Base-by-base conservation (phyloP, 129 eudicot species). In the Lonicera japonica region DNA sequence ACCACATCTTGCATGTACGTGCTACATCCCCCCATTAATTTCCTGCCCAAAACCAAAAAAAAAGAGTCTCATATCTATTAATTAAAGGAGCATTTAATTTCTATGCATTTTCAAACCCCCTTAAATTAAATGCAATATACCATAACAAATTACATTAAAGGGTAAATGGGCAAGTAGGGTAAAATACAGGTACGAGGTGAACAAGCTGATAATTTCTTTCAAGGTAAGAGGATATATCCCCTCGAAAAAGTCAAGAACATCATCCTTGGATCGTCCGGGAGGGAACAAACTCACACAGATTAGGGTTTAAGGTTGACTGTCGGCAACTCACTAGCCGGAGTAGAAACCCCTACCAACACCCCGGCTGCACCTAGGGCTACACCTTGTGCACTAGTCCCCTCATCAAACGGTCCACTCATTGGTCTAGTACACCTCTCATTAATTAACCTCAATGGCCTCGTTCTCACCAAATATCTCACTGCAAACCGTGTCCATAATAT, bases 191-290 rank as follows among this genome's bases (percentile, higher is more conserved):
- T 66, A 54, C 70, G 70, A 53, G 1, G 70, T 53, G 43, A 64
- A 51, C 23, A 64, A 64, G 34, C 23, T 29, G 25, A 63, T 9
- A 18, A 63, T 23, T 22, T 63, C 67, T 22, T 63, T n/a, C 5
- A 39, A 39, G 16, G 56, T 63, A 43, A 65, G 60, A 52, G 60
- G 70, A 34, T 22, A 34, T 22, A 65, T n/a, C 70, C 70, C 19
- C 34, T 53, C 13, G 70, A 65, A 13, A 66, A 66, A 25, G 71
- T 66, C 63, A 66, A 23, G 63, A 66, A 66, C 71, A 66, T 66
- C 71, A 29, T 54, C 63, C 15, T 20, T 14, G 4, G 25, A 17
- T 40, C 40, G 71, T 23, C 61, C 25, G 0, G 39, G 70, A 12
- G 0, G 39, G 36, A 29, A 54, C 46, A 21, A 54, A 66, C 25